phyloP scores from a whole-genome alignment of 148 eudicot species.

The Camellia japonica region DNA sequence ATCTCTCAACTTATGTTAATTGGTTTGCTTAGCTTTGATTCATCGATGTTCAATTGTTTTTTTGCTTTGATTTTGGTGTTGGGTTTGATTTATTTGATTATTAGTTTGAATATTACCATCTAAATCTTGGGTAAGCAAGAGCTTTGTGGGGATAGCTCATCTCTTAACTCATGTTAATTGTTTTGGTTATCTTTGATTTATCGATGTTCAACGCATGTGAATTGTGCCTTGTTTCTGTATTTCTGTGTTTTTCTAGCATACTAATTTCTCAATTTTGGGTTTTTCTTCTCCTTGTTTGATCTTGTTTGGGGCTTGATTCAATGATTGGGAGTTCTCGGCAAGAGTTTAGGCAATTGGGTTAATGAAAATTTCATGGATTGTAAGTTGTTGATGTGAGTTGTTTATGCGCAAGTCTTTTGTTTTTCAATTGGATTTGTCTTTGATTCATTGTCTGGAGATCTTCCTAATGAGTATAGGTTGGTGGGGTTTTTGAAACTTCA shows the following conservation, averaged over 20 bases:
- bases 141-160: neutral
- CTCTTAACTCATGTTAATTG: neutral
- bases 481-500: slow-evolving; percentile 6
- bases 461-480: neutral
- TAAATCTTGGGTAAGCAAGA: neutral
- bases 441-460: neutral
- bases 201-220: neutral
- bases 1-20: neutral
- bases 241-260: neutral
- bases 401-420: neutral
- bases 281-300: neutral
- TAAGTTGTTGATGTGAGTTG: neutral
- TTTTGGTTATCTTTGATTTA: neutral
- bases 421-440: neutral
- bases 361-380: neutral
- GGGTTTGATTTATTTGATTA: neutral
- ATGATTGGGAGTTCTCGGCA: neutral
- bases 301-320: neutral
- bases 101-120: neutral
- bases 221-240: neutral
- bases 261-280: neutral
- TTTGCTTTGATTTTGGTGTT: neutral
- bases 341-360: neutral
- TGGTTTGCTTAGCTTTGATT: no score
- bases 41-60: neutral